Percentiles rank a stretch among this genome's conserved stretches.
Evolutionary conservation across 73 alveolate species (phyloP).

Genomic region (Tetrahymena thermophila): DNA sequence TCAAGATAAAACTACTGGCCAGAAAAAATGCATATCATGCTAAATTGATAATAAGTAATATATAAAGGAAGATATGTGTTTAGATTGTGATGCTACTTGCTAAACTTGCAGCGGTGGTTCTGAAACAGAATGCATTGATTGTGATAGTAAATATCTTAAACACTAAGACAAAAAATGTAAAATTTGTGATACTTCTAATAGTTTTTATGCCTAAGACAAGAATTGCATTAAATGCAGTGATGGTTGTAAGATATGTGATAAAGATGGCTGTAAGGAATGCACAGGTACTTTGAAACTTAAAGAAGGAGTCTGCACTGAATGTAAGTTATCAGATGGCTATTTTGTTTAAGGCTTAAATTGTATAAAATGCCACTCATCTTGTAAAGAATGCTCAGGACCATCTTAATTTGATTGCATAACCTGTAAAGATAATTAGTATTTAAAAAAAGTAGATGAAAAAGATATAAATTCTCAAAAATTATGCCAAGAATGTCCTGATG

Average conservation of each 20-base stretch:
- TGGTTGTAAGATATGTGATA: neutral
- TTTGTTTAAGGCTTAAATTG: neutral
- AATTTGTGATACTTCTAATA: neutral
- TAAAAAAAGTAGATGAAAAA: neutral
- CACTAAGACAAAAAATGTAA: neutral
- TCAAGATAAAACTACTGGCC: neutral
- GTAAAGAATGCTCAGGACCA: neutral
- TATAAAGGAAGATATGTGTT: neutral
- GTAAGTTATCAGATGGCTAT: neutral
- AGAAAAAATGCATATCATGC: neutral
- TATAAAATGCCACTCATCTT: neutral
- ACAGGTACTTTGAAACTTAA: neutral
- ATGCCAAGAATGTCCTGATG: neutral
- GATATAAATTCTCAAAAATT: neutral
- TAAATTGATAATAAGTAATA: neutral
- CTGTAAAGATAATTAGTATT: neutral
- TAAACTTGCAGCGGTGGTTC: neutral
- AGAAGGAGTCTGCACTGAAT: neutral
- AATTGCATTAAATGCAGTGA: neutral
- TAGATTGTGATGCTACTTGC: neutral
- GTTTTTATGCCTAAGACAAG: neutral
- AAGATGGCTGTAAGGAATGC: neutral
- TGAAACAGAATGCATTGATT: neutral
- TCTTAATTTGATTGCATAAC: neutral
- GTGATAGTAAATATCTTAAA: neutral